These are phyloP conservation scores for Penicillium concentricum DNA, from an alignment of 2,329 filamentous ascomycete species.

Conservation along the genomic window DNA sequence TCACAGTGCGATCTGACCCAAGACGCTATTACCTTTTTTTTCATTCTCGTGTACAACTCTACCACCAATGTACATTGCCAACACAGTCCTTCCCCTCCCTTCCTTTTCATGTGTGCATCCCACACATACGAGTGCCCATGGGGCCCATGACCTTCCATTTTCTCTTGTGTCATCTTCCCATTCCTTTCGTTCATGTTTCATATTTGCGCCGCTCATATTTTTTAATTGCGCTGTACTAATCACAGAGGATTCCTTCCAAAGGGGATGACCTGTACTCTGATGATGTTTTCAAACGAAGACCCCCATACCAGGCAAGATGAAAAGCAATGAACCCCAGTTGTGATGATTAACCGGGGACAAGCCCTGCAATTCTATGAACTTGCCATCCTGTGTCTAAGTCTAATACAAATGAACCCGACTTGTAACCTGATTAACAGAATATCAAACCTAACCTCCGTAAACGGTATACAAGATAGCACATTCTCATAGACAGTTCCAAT, in stretches of 20 bases:
- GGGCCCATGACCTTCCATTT: constrained; percentile 13
- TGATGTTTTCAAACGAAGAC: constrained; percentile 18
- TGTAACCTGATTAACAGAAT: not conserved
- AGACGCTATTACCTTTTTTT: constrained; percentile 18
- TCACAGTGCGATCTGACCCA: constrained; percentile 9
- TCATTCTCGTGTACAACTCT: constrained; percentile 16
- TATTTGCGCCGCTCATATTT: constrained; percentile 25
- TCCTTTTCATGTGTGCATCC: constrained; percentile 11
- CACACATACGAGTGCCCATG: constrained; percentile 12
- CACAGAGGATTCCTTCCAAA: constrained; percentile 7
- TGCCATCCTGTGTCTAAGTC: constrained; percentile 4
- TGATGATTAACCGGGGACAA: constrained; percentile 28
- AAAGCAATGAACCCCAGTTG: constrained; percentile 34
- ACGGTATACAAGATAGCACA: no score
- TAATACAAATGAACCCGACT: constrained; percentile 1
- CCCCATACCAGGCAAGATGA: constrained; percentile 17
- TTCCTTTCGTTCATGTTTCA: constrained; percentile 20
- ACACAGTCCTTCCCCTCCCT: constrained; percentile 6
- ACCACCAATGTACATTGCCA: constrained; percentile 19
- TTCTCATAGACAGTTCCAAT: not conserved
- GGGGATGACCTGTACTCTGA: constrained; percentile 14
- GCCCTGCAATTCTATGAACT: constrained; percentile 3
- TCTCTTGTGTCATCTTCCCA: constrained; percentile 7
- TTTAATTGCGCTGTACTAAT: constrained; percentile 27
- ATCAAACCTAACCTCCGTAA: no score